A percentile compares a stretch with the other conserved stretches of the same genome.
Conservation (phyloP, 129 eudicot genomes). For the Cynara cardunculus region DNA sequence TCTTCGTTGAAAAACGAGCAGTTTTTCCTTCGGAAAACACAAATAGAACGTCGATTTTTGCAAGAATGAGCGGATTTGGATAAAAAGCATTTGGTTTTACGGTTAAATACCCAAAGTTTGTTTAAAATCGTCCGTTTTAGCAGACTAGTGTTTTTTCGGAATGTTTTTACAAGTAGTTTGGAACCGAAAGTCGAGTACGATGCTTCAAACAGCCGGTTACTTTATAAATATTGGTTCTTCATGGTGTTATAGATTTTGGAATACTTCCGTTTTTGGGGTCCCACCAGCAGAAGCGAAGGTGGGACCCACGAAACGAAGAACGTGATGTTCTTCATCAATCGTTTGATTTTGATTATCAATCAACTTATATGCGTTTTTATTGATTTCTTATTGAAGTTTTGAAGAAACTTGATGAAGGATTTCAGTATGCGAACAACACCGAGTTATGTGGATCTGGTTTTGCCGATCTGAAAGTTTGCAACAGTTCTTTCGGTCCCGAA, state of each 20-base stretch:
- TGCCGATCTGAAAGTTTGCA: constrained; percentile 53
- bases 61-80: neutral
- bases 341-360: neutral
- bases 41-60: neutral
- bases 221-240: no score
- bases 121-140: neutral
- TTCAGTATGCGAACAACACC: constrained; percentile 74
- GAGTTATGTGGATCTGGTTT: constrained; percentile 76
- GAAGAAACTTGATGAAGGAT: constrained; percentile 82
- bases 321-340: neutral
- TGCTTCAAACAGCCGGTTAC: no score
- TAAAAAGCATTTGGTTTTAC: neutral
- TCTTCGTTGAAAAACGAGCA: neutral
- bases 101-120: neutral
- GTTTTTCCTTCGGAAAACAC: neutral
- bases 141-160: no score
- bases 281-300: no score
- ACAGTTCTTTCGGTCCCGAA: constrained; percentile 33
- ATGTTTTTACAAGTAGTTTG: neutral
- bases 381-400: constrained; percentile 37
- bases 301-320: no score
- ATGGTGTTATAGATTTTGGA: no score
- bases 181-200: no score
- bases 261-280: no score
- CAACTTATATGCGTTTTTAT: neutral